These are phyloP conservation scores for Pseudoturritis turrita DNA, from an alignment of 345 rosid species.

Conservation along the genomic window DNA sequence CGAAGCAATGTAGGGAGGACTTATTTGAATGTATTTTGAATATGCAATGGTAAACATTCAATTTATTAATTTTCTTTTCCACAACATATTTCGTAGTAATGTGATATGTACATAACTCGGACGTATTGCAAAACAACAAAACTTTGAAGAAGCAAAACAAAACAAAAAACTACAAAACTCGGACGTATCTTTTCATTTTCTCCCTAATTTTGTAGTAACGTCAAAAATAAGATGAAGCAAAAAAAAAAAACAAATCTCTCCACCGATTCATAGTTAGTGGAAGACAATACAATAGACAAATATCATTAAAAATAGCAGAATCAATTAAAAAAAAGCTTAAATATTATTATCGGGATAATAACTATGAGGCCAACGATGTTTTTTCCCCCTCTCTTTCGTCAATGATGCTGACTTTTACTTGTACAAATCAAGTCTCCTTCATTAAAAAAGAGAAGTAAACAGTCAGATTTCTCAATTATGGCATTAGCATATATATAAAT, in stretches of 20 bases:
- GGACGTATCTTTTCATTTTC: neutral
- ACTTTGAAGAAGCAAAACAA: neutral
- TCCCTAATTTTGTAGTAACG: neutral
- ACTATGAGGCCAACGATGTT: constrained; percentile 2
- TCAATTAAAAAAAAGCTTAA: neutral
- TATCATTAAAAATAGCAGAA: neutral
- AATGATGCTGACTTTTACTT: constrained; percentile 26
- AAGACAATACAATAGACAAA: neutral
- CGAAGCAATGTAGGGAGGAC: too few relatives aligned
- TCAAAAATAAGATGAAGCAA: constrained; percentile 1
- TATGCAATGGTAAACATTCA: too few relatives aligned
- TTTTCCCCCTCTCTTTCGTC: constrained; percentile 10
- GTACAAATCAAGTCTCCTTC: constrained; percentile 3
- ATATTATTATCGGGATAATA: neutral
- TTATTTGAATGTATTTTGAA: too few relatives aligned
- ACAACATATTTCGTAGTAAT: neutral
- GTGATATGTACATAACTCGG: too few relatives aligned
- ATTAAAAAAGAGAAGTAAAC: neutral
- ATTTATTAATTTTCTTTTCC: too few relatives aligned
- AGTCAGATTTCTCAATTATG: neutral
- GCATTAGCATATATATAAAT: neutral
- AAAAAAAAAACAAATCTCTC: neutral
- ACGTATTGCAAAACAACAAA: neutral
- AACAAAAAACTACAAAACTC: neutral
- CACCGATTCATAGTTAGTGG: constrained; percentile 6